Base-by-base conservation (phyloP, 805 yeast genomes). In the Pichia occidentalis region DNA sequence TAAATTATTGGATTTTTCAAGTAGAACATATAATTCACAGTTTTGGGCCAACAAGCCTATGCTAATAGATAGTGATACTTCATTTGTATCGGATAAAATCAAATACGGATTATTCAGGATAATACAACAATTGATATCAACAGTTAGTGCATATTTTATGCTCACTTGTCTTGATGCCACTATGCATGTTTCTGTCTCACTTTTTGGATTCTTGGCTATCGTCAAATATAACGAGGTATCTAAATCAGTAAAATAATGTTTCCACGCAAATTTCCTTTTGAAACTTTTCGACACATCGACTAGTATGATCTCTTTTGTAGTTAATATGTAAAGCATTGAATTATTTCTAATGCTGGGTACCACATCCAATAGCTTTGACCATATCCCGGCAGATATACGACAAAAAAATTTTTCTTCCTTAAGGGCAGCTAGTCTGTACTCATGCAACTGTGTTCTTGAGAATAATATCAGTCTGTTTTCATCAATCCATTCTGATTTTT, bases 251-350 rank as follows among this genome's bases (percentile, higher is more conserved):
- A 82, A 56, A 43, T 61, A 72, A 56, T 86, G 95, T 43, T 78
- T 80, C 88, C 94, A 83, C 0, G 88, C 71, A 1, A 85, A 50
- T 2, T 73, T 42, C 40, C 82, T 65, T 22, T 59, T 59, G n/a
- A 74, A 51, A 10, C 60, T 57, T 12, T 46, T 37, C 13, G 53
- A 53, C 3, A 48, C 32, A 10, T 63, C 63, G 14, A 80, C 48
- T 67, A 87, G 61, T 0, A 75, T 68, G 7, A 87, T 36, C 48
- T 83, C 88, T 40, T 70, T 73, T 1, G 86, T 70, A 0, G 95
- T 84, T 20, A 86, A 58, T 5, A 83, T 49, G 28, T 81, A 67
- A 4, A 70, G 59, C 42, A 67, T 62, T 4, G 18, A 16, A 7
- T 19, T 13, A 3, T 59, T 47, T 27, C 51, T 51, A 4, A 34